Conservation (phyloP, 2,329 filamentous ascomycete species). For the Alternaria arbusti region DNA sequence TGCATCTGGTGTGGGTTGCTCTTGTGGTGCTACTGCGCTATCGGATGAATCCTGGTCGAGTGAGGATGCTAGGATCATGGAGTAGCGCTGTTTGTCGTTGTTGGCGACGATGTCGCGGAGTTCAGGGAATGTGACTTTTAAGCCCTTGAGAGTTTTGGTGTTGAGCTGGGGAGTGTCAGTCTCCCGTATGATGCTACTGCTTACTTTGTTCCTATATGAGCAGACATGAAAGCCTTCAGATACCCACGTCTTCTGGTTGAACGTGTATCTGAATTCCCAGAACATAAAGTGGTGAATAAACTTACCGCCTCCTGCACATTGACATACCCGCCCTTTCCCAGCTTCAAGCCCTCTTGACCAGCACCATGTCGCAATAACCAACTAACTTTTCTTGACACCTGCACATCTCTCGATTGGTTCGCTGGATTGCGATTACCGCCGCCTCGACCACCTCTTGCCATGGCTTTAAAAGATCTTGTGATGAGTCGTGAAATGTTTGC, state of each 20-base stretch:
- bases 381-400: constrained; percentile 58
- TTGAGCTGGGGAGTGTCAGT: constrained; percentile 53
- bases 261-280: not conserved
- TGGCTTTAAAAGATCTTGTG: constrained; percentile 17
- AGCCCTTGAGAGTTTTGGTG: constrained; percentile 67
- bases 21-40: constrained; percentile 5
- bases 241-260: not conserved
- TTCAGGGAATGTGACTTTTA: constrained; percentile 78
- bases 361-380: constrained; percentile 68
- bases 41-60: constrained; percentile 11
- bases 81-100: constrained; percentile 92
- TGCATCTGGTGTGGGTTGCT: constrained; percentile 15
- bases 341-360: constrained; percentile 63
- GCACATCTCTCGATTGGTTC: constrained; percentile 51
- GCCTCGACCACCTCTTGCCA: constrained; percentile 41
- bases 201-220: no score
- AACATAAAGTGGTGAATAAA: constrained; percentile 10
- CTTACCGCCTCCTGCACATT: constrained; percentile 65
- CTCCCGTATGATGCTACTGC: not conserved
- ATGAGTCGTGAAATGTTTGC: constrained; percentile 29
- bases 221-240: not conserved
- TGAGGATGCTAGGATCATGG: constrained; percentile 65
- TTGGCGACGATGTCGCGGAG: constrained; percentile 71
- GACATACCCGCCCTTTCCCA: constrained; percentile 66
- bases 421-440: constrained; percentile 46